phyloP scores from a whole-genome alignment of 768 basidiomycete species.

The Mycena alexandri region DNA sequence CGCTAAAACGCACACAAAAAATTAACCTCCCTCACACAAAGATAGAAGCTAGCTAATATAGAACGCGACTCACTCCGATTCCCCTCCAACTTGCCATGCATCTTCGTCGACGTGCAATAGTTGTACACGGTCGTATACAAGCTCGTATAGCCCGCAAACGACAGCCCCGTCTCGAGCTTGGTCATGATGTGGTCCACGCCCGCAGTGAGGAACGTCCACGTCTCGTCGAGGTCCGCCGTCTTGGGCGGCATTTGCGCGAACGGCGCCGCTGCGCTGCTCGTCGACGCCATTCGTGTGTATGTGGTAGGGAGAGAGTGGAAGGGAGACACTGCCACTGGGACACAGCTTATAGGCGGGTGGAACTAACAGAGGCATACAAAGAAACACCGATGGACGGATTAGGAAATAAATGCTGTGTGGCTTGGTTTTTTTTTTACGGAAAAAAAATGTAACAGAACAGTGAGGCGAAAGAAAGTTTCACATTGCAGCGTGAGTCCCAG shows the following conservation, averaged over 20 bases:
- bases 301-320: too few relatives aligned
- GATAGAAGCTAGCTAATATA: constrained; percentile 29
- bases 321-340: too few relatives aligned
- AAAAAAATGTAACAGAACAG: too few relatives aligned
- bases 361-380: too few relatives aligned
- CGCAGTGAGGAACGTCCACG: constrained; percentile 37
- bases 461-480: too few relatives aligned
- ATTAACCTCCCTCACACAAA: constrained; percentile 32
- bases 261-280: constrained; percentile 29
- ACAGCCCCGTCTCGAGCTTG: constrained; percentile 88
- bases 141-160: constrained; percentile 82
- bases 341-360: too few relatives aligned
- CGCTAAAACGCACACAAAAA: constrained; percentile 57
- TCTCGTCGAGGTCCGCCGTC: constrained; percentile 40
- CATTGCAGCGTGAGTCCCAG: too few relatives aligned
- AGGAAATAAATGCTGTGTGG: too few relatives aligned
- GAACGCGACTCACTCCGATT: constrained; percentile 72
- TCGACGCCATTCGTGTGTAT: constrained; percentile 19
- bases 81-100: constrained; percentile 60
- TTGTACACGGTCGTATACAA: constrained; percentile 95
- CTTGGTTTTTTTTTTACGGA: too few relatives aligned
- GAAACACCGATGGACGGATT: too few relatives aligned
- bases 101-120: constrained; percentile 83
- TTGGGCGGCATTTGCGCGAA: constrained; percentile 39
- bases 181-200: constrained; percentile 94